Evolutionary conservation across 176 grass and related monocot genomes (phyloP), one percentile per base, ranked within the genome.

Genomic region (Aegilops speltoides): DNA sequence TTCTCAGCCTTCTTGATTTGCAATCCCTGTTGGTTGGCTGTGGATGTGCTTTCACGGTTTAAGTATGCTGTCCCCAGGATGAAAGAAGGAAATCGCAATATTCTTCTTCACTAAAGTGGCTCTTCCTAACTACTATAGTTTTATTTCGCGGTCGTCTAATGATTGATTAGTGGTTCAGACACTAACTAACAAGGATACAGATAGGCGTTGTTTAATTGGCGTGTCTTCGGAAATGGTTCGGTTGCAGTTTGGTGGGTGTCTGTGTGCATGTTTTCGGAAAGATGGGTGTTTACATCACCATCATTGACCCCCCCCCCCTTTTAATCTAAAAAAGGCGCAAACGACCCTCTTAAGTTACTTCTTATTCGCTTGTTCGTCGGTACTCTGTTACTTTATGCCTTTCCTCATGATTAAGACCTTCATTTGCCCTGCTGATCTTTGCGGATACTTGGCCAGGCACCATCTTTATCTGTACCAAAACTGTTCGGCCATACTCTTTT

Each of bases 171-270:
- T 7, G 81, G 61, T 54, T 73, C 62, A 63, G 32, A 84, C 48
- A 62, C 28, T 80, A 76, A 52, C 66, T 36, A 84, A 80, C 76
- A 80, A 24, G 60, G 82, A 85, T 70, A 85, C 67, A 64, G 13
- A 45, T 61, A 62, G 8, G 60, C 75, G 20, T 20, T 26, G 5
- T 68, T 69, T 76, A 79, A 22, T 75, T 28, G 11, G 20, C 15
- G 32, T 71, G 46, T 69, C 28, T 81, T 76, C 60, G 70, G 65
- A 85, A 81, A 81, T 81, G 48, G 48, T 68, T 84, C 37, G 32
- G 2, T 77, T 71, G 77, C 70, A 81, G 81, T 88, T 8, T 70
- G 85, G 89, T 68, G 81, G 76, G 73, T 91, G 78, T 75, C 31
- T 91, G 61, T 31, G 26, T 64, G 77, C 85, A 5, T 88, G 85